Evolutionary conservation across 768 basidiomycete genomes (phyloP).

Genomic region (Rhizopogon salebrosus): DNA sequence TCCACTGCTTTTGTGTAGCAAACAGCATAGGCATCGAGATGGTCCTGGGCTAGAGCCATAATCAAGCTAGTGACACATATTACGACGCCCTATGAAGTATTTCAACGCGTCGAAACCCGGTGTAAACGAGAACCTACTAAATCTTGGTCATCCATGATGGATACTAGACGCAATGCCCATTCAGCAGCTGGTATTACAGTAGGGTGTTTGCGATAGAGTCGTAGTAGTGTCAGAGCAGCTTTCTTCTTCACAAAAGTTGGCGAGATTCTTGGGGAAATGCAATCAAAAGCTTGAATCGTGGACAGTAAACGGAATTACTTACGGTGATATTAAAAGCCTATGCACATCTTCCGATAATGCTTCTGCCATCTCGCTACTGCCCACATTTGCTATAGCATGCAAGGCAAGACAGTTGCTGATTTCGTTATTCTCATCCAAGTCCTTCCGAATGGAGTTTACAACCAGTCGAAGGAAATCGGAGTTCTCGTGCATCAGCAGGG

Average conservation of each 20-base stretch:
- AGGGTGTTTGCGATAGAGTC: conserved; percentile 94
- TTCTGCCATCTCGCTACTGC: conserved; percentile 98
- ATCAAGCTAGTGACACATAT: conserved; percentile 91
- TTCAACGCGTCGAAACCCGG: not conserved
- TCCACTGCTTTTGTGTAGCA: conserved; percentile 96
- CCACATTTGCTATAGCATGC: conserved; percentile 97
- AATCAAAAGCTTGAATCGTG: conserved; percentile 11
- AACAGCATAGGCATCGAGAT: conserved; percentile 84
- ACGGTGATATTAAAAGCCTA: conserved; percentile 92
- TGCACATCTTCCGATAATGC: conserved; percentile 92
- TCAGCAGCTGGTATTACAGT: conserved; percentile 90
- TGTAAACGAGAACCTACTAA: conserved; percentile 41
- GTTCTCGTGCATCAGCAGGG: conserved; percentile 97
- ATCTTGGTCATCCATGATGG: conserved; percentile 93
- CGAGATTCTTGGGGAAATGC: conserved; percentile 63
- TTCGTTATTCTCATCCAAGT: conserved; percentile 91
- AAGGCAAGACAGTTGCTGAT: conserved; percentile 94
- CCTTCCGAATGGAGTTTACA: conserved; percentile 97
- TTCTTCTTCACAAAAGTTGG: conserved; percentile 97
- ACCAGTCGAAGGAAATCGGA: conserved; percentile 94
- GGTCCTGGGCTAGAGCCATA: conserved; percentile 90
- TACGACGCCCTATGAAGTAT: conserved; percentile 72
- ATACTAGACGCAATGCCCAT: conserved; percentile 93
- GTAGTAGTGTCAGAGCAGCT: conserved; percentile 87
- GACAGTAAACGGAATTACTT: conserved; percentile 18